Evolutionary conservation across 306 rosid genomes (phyloP), one percentile per base, ranked within the genome.

Genomic region (Albizia julibrissin): DNA sequence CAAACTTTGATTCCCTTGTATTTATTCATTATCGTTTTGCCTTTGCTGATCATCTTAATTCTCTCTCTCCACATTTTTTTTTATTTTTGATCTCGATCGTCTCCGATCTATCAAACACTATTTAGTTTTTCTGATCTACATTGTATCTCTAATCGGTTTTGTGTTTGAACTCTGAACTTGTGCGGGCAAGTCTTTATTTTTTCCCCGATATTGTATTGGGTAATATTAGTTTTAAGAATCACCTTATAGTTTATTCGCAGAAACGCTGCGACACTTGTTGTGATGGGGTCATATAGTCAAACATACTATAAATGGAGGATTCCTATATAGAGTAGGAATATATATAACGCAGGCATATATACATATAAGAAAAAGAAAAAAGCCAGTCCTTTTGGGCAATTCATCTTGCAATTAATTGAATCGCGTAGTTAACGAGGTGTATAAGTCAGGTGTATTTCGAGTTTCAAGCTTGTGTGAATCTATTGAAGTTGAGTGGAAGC

Each of bases 391-490:
- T n/a, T 13, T 16, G 77, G 72, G 50, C 31, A 39, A 69, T 61
- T 75, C 44, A 37, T 58, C 37, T 40, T 61, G 14, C 39, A 9
- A 12, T 56, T 79, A 12, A 24, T 56, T 74, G 37, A 73, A 26
- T 76, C 52, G 29, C 18, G 34, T 74, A 50, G 29, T 26, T 54
- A 64, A 71, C 22, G 54, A 79, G 52, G 68, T 69, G 69, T 39
- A 12, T 26, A 61, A 61, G 83, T 67, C 11, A 24, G 73, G 40
- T 10, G 44, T 40, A 31, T 49, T 86, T 86, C 62, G 68, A 69
- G 84, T 71, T 82, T 65, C 76, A 79, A 46, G 78, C 56, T 66
- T 79, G n/a, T 33, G 70, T 39, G 69, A 79, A 71, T 52, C 67
- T 78, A 19, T 54, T 40, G 39, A 42, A 75, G 84, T 82, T 79